A percentile compares a stretch with the other conserved stretches of the same genome.
These are phyloP conservation scores for Lindgomyces ingoldianus DNA, from an alignment of 495 filamentous ascomycete genomes.

Conservation along the genomic window DNA sequence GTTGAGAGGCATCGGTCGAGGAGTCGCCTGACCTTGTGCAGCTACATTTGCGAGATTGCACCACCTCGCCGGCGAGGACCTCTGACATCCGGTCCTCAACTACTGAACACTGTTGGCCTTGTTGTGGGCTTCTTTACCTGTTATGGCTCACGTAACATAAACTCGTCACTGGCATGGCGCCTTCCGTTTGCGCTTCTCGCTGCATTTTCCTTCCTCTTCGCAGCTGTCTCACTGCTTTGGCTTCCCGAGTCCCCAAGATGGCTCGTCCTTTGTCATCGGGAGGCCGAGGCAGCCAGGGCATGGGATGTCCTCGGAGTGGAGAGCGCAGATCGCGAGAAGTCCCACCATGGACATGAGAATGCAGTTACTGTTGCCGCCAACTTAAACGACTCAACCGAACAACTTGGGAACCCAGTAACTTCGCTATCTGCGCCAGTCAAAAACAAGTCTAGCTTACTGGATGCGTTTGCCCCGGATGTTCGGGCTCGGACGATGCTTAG, in stretches of 20 bases:
- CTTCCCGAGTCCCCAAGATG: slow-evolving; percentile 51
- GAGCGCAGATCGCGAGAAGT: slow-evolving; percentile 4
- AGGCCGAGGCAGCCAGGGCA: slow-evolving; percentile 40
- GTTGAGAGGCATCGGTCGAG: too few species aligned
- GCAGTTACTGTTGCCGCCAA: slow-evolving; percentile 26
- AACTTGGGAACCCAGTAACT: neutral
- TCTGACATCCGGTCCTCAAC: slow-evolving; percentile 58
- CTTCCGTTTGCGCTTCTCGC: slow-evolving; percentile 55
- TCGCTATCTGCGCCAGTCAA: neutral
- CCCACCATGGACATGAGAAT: slow-evolving; percentile 49
- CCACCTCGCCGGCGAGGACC: slow-evolving; percentile 55
- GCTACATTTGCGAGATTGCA: slow-evolving; percentile 62
- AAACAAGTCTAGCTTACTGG: slow-evolving; percentile 1
- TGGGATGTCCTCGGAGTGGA: slow-evolving; percentile 6
- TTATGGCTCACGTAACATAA: slow-evolving; percentile 56
- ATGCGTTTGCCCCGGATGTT: neutral
- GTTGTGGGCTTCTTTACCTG: slow-evolving; percentile 63
- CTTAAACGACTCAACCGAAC: neutral
- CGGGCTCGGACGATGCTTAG: neutral
- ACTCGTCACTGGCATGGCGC: slow-evolving; percentile 60
- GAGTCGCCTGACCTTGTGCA: too few species aligned
- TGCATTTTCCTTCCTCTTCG: slow-evolving; percentile 47
- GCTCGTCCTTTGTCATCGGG: slow-evolving; percentile 44
- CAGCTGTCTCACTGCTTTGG: slow-evolving; percentile 43
- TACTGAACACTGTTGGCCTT: slow-evolving; percentile 56